These are phyloP conservation scores for Exsudoporus frostii DNA, from an alignment of 768 basidiomycete species.

Conservation along the genomic window DNA sequence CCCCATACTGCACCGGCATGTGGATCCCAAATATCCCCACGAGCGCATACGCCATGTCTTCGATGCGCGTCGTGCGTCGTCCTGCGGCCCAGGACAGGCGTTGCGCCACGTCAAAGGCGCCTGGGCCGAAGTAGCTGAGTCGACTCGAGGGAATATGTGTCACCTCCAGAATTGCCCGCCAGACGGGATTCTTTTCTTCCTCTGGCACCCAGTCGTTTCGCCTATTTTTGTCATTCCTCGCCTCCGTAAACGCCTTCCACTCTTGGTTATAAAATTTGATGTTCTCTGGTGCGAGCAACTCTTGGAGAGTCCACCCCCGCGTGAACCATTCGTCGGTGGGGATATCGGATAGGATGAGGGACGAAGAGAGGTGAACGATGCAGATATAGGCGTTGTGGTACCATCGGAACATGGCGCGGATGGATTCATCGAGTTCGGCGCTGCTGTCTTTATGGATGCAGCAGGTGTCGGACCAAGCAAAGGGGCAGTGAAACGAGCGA, in stretches of 20 bases:
- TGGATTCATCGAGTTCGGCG: slow-evolving; percentile 24
- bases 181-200: not conserved
- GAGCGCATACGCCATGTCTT: slow-evolving; percentile 26
- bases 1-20: slow-evolving; percentile 24
- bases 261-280: slow-evolving; percentile 16
- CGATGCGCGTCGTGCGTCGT: slow-evolving; percentile 21
- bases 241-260: slow-evolving; percentile 2
- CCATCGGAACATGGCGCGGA: slow-evolving; percentile 28
- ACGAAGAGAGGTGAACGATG: slow-evolving; percentile 15
- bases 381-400: slow-evolving; percentile 19
- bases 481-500: slow-evolving; percentile 1
- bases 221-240: slow-evolving; percentile 4
- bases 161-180: not conserved
- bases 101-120: slow-evolving; percentile 1
- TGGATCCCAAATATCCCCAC: slow-evolving; percentile 20
- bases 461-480: slow-evolving; percentile 23
- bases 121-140: not conserved
- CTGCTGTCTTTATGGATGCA: slow-evolving; percentile 26
- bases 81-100: slow-evolving; percentile 18
- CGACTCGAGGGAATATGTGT: not conserved
- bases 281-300: slow-evolving; percentile 16
- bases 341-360: slow-evolving; percentile 8
- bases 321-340: slow-evolving; percentile 19
- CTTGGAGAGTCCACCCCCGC: slow-evolving; percentile 15
- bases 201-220: not conserved